phyloP scores from a whole-genome alignment of 2,329 filamentous ascomycete species.

The Aspergillus proliferans region DNA sequence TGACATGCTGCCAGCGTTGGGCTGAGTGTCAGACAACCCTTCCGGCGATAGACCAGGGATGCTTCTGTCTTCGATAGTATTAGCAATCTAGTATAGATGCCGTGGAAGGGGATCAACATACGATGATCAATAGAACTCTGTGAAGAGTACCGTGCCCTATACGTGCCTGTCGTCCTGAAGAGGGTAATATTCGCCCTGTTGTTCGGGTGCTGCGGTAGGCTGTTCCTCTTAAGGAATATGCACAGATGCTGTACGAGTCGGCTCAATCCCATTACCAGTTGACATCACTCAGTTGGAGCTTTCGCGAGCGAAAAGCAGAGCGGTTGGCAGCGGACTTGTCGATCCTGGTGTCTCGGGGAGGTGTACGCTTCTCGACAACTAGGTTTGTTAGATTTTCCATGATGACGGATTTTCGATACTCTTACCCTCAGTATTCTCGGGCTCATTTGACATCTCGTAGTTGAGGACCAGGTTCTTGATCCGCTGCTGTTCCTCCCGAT shows the following conservation, averaged over 20 bases:
- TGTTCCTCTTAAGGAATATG: too few relatives aligned
- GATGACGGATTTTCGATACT: constrained; percentile 9
- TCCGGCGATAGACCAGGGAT: too few relatives aligned
- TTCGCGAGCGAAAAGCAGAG: constrained; percentile 73
- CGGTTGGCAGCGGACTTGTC: constrained; percentile 60
- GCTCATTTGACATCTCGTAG: constrained; percentile 81
- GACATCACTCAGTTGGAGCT: constrained; percentile 91
- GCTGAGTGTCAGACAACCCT: too few relatives aligned
- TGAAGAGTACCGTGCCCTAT: not conserved
- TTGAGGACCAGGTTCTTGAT: constrained; percentile 98
- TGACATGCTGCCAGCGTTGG: too few relatives aligned
- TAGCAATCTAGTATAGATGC: too few relatives aligned
- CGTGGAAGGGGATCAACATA: too few relatives aligned
- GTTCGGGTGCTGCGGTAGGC: too few relatives aligned
- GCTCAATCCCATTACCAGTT: constrained; percentile 68
- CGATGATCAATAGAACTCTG: too few relatives aligned
- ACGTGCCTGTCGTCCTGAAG: too few relatives aligned
- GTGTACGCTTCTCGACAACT: constrained; percentile 39
- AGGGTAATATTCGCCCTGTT: too few relatives aligned
- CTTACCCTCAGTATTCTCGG: constrained; percentile 73
- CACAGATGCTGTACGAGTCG: too few relatives aligned
- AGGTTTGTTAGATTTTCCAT: constrained; percentile 21
- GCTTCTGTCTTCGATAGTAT: too few relatives aligned
- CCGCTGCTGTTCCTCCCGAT: constrained; percentile 91
- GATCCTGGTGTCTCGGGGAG: constrained; percentile 35